Evolutionary conservation across 331 rosid genomes (phyloP).

Genomic region (Acacia pycnantha): DNA sequence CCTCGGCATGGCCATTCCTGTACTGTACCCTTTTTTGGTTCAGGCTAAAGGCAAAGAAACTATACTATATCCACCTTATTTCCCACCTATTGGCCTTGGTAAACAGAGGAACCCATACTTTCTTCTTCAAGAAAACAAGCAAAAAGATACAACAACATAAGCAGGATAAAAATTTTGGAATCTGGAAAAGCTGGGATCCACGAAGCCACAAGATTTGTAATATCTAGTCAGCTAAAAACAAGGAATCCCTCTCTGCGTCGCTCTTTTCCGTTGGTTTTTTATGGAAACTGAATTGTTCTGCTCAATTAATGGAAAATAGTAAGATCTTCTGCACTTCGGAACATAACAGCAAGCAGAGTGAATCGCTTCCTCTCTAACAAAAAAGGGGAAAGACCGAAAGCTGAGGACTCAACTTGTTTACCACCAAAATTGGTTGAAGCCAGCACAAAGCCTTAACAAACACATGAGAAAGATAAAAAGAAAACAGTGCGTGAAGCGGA

Average conservation of each 20-base stretch:
- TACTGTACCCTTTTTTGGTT: neutral
- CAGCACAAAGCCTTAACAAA: neutral
- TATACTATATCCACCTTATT: neutral
- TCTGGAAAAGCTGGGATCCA: conserved; percentile 16
- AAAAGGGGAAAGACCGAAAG: neutral
- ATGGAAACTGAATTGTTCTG: conserved; percentile 1
- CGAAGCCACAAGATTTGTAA: neutral
- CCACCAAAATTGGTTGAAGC: neutral
- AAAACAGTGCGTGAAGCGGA: neutral
- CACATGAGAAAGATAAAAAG: neutral
- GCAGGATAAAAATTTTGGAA: neutral
- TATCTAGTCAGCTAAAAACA: neutral
- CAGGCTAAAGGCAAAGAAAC: conserved; percentile 25
- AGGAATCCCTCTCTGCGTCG: neutral
- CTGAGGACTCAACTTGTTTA: neutral
- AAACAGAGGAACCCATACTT: conserved; percentile 31
- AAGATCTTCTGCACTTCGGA: neutral
- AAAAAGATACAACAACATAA: neutral
- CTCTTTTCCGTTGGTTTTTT: conserved; percentile 10
- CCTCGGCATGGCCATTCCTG: conserved; percentile 5
- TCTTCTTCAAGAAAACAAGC: conserved; percentile 18
- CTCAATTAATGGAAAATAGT: conserved; percentile 2
- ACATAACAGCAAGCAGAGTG: neutral
- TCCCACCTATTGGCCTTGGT: neutral
- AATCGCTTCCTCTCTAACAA: neutral